phyloP scores from a whole-genome alignment of 176 grass and related monocot species.

The Aechmea fasciata region DNA sequence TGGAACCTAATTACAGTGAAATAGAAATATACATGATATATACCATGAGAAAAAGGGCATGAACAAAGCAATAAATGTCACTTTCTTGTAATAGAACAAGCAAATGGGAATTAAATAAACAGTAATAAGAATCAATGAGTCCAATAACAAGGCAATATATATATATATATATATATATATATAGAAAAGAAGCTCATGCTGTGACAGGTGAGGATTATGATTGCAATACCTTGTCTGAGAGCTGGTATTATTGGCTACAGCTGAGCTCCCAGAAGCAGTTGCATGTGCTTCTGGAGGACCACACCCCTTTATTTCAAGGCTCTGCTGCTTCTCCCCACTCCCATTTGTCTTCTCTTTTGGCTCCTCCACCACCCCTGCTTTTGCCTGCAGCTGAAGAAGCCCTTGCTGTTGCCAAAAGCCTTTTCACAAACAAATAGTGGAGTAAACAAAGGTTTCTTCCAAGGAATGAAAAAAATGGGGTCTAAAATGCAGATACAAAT shows the following conservation, averaged over 20 bases:
- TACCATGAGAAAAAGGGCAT: too few species aligned
- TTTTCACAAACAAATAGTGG: too few species aligned
- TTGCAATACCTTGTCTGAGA: conserved; percentile 36
- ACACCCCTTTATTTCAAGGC: conserved; percentile 25
- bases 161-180: background rate
- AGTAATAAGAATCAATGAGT: background rate
- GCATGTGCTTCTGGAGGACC: conserved; percentile 26
- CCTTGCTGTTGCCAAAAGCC: too few species aligned
- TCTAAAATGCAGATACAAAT: too few species aligned
- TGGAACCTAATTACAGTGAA: background rate
- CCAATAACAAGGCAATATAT: background rate
- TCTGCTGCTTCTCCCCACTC: conserved; percentile 12
- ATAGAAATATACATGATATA: background rate
- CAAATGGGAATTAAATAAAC: conserved; percentile 31
- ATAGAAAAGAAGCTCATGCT: background rate
- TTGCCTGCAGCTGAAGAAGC: too few species aligned
- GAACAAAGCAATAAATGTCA: background rate
- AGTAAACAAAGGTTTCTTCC: too few species aligned
- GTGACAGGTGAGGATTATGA: conserved; percentile 18
- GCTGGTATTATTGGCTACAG: conserved; percentile 28
- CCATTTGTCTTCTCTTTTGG: too few species aligned
- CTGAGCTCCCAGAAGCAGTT: conserved; percentile 21
- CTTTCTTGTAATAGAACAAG: conserved; percentile 2
- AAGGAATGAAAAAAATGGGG: too few species aligned
- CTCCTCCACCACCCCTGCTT: background rate